Evolutionary conservation across 2,329 filamentous ascomycete species (phyloP), one percentile per base, ranked within the genome.

Genomic region (Dothideomycetes sp.): DNA sequence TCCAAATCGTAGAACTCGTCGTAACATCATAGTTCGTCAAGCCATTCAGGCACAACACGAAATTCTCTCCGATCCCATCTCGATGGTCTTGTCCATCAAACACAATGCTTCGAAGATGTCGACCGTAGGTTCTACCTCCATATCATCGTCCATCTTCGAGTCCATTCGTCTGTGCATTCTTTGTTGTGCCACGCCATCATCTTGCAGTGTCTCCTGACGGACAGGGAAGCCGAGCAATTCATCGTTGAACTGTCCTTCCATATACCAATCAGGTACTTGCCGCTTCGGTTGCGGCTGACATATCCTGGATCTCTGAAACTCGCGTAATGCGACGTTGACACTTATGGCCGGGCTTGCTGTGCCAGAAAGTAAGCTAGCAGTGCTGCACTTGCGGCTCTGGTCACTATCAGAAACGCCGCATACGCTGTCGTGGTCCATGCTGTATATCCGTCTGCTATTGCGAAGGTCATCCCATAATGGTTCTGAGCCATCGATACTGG

Each of bases 341-440:
- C n/a, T n/a, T n/a, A n/a, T n/a, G n/a, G n/a, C n/a, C n/a, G n/a
- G n/a, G 28, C 10, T 22, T 37, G 34, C 16, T 15, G 16, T 28
- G 25, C 10, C n/a, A 30, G 17, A 3, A 20, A 15, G 18, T 7
- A 18, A 39, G 27, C 35, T 39, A 4, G 37, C 32, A 9, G 15
- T 17, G 9, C 37, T 40, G 37, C n/a, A 33, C 6, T 40, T 40
- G 22, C 37, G 37, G 7, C 6, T 10, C n/a, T 4, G 25, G 16
- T 32, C 29, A n/a, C n/a, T n/a, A n/a, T n/a, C n/a, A n/a, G n/a
- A n/a, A n/a, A 31, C n/a, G 19, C 31, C 35, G 36, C 16, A 35
- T 2, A 39, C 24, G 31, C 42, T 44, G 3, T 44, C 42, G 18
- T 44, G 42, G 18, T 44, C 42, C 42, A 44, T 44, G 16, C 17